These are phyloP conservation scores for Brettanomyces custersianus DNA, from an alignment of 805 yeast genomes.

Conservation along the genomic window DNA sequence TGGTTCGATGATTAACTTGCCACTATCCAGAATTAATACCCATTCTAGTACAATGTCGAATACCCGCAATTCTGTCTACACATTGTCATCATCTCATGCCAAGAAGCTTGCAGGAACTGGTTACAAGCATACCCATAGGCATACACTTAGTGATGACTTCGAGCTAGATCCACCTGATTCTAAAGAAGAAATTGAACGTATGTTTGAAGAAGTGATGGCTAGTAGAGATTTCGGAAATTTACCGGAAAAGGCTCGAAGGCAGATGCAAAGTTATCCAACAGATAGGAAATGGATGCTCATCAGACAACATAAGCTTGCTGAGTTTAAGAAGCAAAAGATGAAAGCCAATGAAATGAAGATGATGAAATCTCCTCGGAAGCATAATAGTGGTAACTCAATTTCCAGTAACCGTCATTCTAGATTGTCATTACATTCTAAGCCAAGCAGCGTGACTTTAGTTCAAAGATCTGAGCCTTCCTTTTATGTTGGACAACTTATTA, in stretches of 20 bases:
- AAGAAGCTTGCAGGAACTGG: constrained; percentile 18
- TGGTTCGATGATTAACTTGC: constrained; percentile 7
- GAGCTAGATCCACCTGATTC: constrained; percentile 60
- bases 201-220: constrained; percentile 75
- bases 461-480: constrained; percentile 2
- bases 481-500: constrained; percentile 67
- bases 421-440: background rate
- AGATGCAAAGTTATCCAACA: constrained; percentile 63
- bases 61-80: constrained; percentile 13
- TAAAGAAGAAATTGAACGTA: constrained; percentile 54
- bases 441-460: background rate
- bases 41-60: constrained; percentile 14
- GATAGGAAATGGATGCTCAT: constrained; percentile 90
- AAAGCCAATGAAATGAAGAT: constrained; percentile 7
- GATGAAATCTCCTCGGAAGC: background rate
- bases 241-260: constrained; percentile 62
- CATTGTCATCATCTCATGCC: constrained; percentile 21
- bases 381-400: background rate
- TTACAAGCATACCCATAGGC: constrained; percentile 25
- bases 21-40: constrained; percentile 20
- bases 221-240: constrained; percentile 63
- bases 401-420: background rate
- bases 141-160: constrained; percentile 30
- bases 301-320: constrained; percentile 77
- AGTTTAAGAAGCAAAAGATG: constrained; percentile 41